Base-by-base conservation (phyloP, 1,139 yeast species). In the Scheffersomyces cryptocercus region DNA sequence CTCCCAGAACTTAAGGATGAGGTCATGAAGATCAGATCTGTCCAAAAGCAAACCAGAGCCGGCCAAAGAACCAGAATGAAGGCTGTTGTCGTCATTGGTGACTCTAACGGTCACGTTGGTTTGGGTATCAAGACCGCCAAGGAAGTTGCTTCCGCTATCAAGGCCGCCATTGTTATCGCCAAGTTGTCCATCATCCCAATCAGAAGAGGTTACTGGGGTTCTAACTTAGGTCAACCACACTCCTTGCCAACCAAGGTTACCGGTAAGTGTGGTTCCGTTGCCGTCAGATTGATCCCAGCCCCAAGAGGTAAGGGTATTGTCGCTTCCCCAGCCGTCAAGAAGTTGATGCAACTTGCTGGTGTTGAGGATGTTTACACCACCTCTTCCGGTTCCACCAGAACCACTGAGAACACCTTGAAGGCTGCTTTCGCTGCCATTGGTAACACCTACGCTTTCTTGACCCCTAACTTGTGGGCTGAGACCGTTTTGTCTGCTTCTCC, bases 131-230 rank as follows among this genome's bases (percentile, higher is more conserved):
- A 95, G 90, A 91, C 98, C 77, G 97, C 99, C 68, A 93, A 93
- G 90, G 99, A 95, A 83, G 98, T 93, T 68, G 99, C 99, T 66
- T 90, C 97, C 67, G 98, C 99, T 73, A 93, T 93, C 82, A 90
- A 97, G 81, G 97, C 98, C 65, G 99, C 99, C 67, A 91, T 93
- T 82, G 84, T 89, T 82, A 91, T 93, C 73, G 99, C 99, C 76
- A 93, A 93, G 85, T 86, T 93, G 72, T 87, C 97, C 61, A 88
- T 93, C 77, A 90, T 95, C 73, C 99, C 99, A 74, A 93, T 95
- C 82, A 91, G 99, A 86, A 90, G 99, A 85, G 99, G 99, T 84
- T 93, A 93, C 93, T 93, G 99, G 99, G 99, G 99, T 81, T 79
- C 96, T 76, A 88, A 89, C 84, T 88, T 93, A 78, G 99, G 99